Base-by-base conservation (phyloP, 768 basidiomycete genomes). In the Suillus lakei region DNA sequence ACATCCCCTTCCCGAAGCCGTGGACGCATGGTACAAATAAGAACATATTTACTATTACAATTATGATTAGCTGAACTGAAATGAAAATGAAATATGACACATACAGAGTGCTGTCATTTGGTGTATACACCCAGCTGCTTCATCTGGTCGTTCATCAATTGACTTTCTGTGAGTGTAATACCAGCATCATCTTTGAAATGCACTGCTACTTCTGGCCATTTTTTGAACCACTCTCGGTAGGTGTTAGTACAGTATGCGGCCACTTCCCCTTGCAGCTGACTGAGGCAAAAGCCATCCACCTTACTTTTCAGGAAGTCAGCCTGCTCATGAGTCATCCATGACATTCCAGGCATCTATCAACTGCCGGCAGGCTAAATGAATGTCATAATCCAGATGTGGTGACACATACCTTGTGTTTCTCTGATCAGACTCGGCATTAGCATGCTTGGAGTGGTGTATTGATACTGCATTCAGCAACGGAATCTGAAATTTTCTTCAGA, bases 401-500 rank as follows among this genome's bases (percentile, higher is more conserved):
- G 44, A 46, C 44, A 46, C 44, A 46, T 46, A 46, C 44, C 44
- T 46, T 46, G 44, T 46, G 44, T 46, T 46, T n/a, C n/a, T 46
- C 9, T 44, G 43, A 10, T 44, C 43, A 10, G 9, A 44, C 43
- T 44, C 43, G 1, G 21, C 4, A 8, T 10, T n/a, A n/a, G 21
- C 10, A 10, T n/a, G 8, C 43, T 44, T n/a, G 21, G 2, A 44
- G 21, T 18, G 1, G 43, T 46, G n/a, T 46, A 23, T 23, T 1
- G 4, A 46, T 46, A 46, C n/a, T 46, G 5, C 44, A 46, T 46
- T 23, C 4, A 46, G 44, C n/a, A n/a, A 46, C n/a, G n/a, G n/a
- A 46, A n/a, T 46, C 10, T 46, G 44, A 46, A 46, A 21, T 44
- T 4, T 46, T 12, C n/a, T 46, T 23, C n/a, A 46, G 5, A 46